Base-by-base conservation (phyloP, 2,329 filamentous ascomycete species). In the Rutstroemia sp. region DNA sequence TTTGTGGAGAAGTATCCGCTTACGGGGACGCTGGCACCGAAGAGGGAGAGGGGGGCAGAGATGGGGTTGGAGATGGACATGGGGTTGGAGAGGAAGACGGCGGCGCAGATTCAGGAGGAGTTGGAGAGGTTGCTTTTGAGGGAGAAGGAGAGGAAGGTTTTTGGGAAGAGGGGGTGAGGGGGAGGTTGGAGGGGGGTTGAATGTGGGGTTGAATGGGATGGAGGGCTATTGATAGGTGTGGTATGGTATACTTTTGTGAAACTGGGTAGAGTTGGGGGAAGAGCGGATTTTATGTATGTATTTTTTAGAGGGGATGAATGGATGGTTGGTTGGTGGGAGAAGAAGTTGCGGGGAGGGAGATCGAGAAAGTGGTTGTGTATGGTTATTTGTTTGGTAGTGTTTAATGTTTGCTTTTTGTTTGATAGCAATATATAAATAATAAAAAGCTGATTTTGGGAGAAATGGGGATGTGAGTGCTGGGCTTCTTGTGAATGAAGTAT, bases 1-100 rank as follows among this genome's bases (percentile, higher is more conserved):
- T 68, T 68, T 42, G 59, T 48, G 3, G 60, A 58, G 27, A 68
- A 65, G 34, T 70, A 68, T 58, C 68, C 68, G 37, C 53, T 64
- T 51, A 70, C 68, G 27, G 68, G 68, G 48, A 62, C 57, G 25
- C 27, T 46, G 10, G 58, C 59, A n/a, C 19, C 51, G 16, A 37
- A 30, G 10, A 27, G 34, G 16, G 30, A 51, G 38, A 51, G 19
- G 37, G 54, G 44, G 16, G 44, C 57, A 6, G 41, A 48, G 42
- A 23, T 23, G 5, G 23, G 23, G 16, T 27, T 7, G 17, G 57
- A 59, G 2, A 23, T 23, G 5, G 57, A 59, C 19, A 23, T 23
- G 5, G 23, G 23, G 16, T 27, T 7, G 17, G n/a, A 30, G 10
- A 27, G 34, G 16, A 39, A 51, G 38, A 51, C 25, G 37, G 54